Evolutionary conservation across 2,329 filamentous ascomycete species (phyloP).

Genomic region (Thermothelomyces thermophilus): DNA sequence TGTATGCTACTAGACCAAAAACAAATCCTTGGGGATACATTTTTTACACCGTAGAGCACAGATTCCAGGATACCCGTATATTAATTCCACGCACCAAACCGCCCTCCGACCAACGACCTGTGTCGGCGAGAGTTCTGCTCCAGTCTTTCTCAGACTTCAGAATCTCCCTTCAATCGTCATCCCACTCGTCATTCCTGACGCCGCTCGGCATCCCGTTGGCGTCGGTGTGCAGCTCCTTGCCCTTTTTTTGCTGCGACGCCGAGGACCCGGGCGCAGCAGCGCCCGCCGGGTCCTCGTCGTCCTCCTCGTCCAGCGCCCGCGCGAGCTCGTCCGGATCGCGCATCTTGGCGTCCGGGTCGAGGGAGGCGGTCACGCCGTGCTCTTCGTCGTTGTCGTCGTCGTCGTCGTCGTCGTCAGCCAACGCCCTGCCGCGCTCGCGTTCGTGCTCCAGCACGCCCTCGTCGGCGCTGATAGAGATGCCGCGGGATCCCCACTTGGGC

Average conservation of each 20-base stretch:
- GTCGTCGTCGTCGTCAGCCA: conserved; percentile 6
- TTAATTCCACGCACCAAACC: no score
- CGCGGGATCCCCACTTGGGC: conserved; percentile 56
- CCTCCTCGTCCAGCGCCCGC: conserved; percentile 51
- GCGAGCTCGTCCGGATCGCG: conserved; percentile 60
- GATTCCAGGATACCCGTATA: no score
- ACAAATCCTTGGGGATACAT: no score
- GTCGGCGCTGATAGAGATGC: conserved; percentile 61
- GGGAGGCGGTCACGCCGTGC: conserved; percentile 31
- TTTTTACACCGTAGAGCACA: no score
- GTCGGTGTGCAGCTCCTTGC: conserved; percentile 20
- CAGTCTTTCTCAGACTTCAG: no score
- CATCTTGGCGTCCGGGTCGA: conserved; percentile 60
- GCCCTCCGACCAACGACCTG: not conserved
- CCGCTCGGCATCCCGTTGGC: conserved; percentile 31
- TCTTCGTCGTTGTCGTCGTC: conserved; percentile 38
- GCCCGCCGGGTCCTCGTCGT: conserved; percentile 43
- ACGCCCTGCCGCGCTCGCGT: conserved; percentile 36
- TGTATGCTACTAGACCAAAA: no score
- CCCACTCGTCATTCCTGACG: conserved; percentile 43
- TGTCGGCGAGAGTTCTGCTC: not conserved
- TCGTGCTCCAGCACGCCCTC: conserved; percentile 47
- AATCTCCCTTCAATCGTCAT: conserved; percentile 20
- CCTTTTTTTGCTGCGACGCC: conserved; percentile 1
- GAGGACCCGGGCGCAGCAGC: conserved; percentile 7